phyloP scores from a whole-genome alignment of 305 asterid species.

The Nicotiana rustica region DNA sequence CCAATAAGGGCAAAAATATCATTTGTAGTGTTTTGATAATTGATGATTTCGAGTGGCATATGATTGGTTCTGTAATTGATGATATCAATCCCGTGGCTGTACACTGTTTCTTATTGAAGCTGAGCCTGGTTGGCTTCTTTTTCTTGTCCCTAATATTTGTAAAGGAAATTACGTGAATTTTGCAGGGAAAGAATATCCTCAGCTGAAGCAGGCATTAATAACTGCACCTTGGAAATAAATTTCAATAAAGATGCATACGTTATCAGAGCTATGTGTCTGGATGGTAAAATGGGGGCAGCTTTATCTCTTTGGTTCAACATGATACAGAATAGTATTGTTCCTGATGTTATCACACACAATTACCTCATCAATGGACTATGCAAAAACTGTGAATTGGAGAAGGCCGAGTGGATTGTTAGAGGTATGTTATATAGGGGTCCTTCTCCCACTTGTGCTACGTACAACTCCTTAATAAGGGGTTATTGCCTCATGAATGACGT shows the following conservation, averaged over 20 bases:
- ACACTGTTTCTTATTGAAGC: background rate
- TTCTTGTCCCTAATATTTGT: background rate
- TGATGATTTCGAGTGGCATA: conserved; percentile 1
- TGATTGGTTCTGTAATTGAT: background rate
- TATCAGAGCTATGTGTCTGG: conserved; percentile 68
- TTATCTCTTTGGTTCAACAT: conserved; percentile 60
- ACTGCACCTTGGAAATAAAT: conserved; percentile 42
- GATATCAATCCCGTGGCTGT: background rate
- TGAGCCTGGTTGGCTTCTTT: background rate
- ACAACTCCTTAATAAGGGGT: conserved; percentile 79
- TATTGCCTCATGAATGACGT: conserved; percentile 62
- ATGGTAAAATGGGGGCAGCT: conserved; percentile 72
- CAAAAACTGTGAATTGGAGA: conserved; percentile 64
- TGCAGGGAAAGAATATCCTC: conserved; percentile 70
- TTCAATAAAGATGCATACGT: conserved; percentile 45
- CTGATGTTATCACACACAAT: conserved; percentile 73
- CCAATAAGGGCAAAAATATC: background rate
- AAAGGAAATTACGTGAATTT: conserved; percentile 4
- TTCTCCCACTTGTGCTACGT: conserved; percentile 77
- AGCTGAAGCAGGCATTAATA: conserved; percentile 45
- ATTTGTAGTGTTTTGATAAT: background rate
- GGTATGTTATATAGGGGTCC: conserved; percentile 74
- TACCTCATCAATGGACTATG: conserved; percentile 76
- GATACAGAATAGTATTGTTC: conserved; percentile 58
- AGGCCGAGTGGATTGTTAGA: conserved; percentile 66